Evolutionary conservation across 306 rosid genomes (phyloP).

Genomic region (Acacia acuminata): DNA sequence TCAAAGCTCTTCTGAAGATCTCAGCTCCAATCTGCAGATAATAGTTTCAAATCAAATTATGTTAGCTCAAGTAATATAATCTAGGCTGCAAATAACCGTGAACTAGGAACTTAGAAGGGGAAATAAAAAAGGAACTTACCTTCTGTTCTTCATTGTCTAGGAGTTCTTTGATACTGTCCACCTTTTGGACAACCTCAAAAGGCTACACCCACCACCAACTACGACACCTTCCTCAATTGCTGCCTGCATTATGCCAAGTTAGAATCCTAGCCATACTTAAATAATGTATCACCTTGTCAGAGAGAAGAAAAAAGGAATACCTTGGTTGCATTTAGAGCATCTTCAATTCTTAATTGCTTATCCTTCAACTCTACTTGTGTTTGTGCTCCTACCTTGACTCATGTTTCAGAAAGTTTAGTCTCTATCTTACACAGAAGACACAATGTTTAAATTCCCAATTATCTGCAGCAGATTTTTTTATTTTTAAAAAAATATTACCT

Average conservation of each 20-base stretch:
- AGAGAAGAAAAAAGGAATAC: conserved; percentile 40
- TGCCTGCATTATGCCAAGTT: conserved; percentile 54
- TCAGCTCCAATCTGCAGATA: conserved; percentile 85
- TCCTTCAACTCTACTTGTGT: conserved; percentile 94
- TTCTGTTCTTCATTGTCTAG: conserved; percentile 86
- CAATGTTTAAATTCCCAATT: conserved; percentile 19
- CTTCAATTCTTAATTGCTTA: conserved; percentile 84
- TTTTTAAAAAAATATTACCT: conserved; percentile 44
- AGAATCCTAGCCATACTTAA: conserved; percentile 15
- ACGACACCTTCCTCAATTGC: conserved; percentile 97
- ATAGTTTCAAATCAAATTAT: conserved; percentile 7
- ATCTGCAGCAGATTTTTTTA: conserved; percentile 19
- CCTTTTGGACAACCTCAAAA: conserved; percentile 77
- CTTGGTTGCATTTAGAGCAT: conserved; percentile 92
- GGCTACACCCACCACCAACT: conserved; percentile 96
- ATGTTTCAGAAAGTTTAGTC: conserved; percentile 25
- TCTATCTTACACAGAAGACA: conserved; percentile 24
- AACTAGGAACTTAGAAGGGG: not conserved
- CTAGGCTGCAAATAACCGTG: not conserved
- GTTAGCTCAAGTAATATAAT: conserved; percentile 12
- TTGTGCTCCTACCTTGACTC: conserved; percentile 88
- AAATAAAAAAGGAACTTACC: conserved; percentile 41
- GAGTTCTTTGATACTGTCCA: conserved; percentile 63
- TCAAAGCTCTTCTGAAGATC: conserved; percentile 78
- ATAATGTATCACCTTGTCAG: conserved; percentile 21